Base-by-base conservation (phyloP, 768 basidiomycete species). In the Lentinus brumalis region DNA sequence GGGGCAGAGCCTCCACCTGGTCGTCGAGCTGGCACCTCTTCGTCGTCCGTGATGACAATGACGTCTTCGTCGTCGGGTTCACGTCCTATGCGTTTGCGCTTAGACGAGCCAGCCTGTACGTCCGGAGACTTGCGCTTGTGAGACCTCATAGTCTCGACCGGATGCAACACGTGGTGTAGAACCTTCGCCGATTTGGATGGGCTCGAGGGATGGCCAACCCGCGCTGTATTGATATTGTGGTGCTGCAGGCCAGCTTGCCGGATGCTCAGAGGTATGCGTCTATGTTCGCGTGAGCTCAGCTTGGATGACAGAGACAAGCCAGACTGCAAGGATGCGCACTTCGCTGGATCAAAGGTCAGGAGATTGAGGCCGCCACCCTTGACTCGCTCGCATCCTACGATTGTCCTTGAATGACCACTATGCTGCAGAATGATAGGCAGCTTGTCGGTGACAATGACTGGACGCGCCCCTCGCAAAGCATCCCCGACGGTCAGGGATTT, bases 381-480 rank as follows among this genome's bases (percentile, higher is more conserved):
- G 55, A 77, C 78, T 41, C 87, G 73, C 72, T 96, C 92, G 66
- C 89, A 95, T 1, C 94, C 94, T 3, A 97, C 81, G 12, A 97
- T 85, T 4, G 89, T 88, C 29, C 90, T 76, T n/a, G 94, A 97
- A 75, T 97, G 94, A 0, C 93, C 92, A 7, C 80, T 71, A 68
- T 92, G 86, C 77, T 96, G 88, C 52, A 96, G 76, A 45, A 96
- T 87, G 32, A 97, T 69, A 9, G 94, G 94, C 83, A 93, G 87
- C 66, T 82, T 85, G 21, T 83, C 73, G 0, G 90, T 88, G 30
- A 78, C 70, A 10, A 78, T 66, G 8, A 95, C 79, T 4, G 86
- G 79, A 0, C 79, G 76, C 2, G 81, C 79, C 1, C 73, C 74
- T 46, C 77, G 78, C 59, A 91, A 76, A 14, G 77, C 79, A 46